phyloP scores from a whole-genome alignment of 2,329 filamentous ascomycete genomes.

The Aspergillus sojae region DNA sequence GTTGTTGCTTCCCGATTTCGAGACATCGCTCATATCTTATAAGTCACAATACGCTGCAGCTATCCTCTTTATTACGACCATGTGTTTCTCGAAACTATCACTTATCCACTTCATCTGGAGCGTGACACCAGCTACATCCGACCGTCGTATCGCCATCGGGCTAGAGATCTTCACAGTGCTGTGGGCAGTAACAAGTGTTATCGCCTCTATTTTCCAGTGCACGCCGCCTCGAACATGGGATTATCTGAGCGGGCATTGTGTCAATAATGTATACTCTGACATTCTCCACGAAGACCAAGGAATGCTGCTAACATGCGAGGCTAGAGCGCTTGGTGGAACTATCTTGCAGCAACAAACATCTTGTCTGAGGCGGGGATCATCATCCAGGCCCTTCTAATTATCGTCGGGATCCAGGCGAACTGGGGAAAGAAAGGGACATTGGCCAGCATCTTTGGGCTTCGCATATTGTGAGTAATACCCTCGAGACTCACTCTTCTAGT shows the following conservation, averaged over 20 bases:
- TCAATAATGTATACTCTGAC: slow-evolving; percentile 20
- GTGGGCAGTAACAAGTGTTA: slow-evolving; percentile 20
- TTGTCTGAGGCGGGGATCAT: slow-evolving; percentile 28
- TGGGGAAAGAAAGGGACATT: neutral
- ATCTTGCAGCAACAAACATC: slow-evolving; percentile 28
- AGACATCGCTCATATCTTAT: neutral
- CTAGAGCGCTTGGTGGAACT: slow-evolving; percentile 31
- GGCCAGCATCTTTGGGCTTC: neutral
- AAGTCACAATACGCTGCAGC: slow-evolving; percentile 28
- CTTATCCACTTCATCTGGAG: slow-evolving; percentile 27
- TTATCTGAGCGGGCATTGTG: slow-evolving; percentile 22
- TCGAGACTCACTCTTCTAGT: neutral
- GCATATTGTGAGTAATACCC: neutral
- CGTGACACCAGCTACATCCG: slow-evolving; percentile 23
- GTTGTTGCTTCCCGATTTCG: neutral
- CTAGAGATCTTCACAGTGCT: slow-evolving; percentile 17
- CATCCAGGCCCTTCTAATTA: neutral
- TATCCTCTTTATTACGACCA: slow-evolving; percentile 25
- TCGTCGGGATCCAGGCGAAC: neutral
- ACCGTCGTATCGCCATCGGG: slow-evolving; percentile 20
- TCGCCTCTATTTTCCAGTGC: slow-evolving; percentile 26
- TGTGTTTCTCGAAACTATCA: slow-evolving; percentile 29
- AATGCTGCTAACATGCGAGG: neutral
- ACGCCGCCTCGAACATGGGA: slow-evolving; percentile 21
- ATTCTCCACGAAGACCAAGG: neutral